Percentiles rank a stretch among this genome's conserved stretches.
Conservation (phyloP, 1,139 yeast genomes). For the Suhomyces choctaworum region DNA sequence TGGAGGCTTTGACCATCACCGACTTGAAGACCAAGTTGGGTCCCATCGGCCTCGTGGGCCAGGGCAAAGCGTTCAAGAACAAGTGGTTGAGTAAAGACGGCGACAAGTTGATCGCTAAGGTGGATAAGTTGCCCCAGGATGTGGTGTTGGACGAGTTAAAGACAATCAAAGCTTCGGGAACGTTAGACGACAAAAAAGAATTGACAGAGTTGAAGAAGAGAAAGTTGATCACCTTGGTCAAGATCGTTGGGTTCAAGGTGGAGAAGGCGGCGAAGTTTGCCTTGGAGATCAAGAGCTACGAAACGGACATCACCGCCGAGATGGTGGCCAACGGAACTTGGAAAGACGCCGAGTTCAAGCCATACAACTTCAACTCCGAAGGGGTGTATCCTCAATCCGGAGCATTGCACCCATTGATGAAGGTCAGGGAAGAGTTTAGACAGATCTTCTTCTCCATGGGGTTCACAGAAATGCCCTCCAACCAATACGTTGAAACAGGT, state of each 20-base stretch:
- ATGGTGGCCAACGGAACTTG: constrained; percentile 82
- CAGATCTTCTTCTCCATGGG: constrained; percentile 98
- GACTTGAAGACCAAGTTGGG: constrained; percentile 83
- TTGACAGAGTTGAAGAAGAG: constrained; percentile 89
- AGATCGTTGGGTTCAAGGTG: constrained; percentile 73
- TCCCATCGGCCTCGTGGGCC: constrained; percentile 84
- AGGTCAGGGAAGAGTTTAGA: constrained; percentile 96
- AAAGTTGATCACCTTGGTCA: constrained; percentile 73
- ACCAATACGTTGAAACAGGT: constrained; percentile 95
- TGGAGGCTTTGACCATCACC: constrained; percentile 78
- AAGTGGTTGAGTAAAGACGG: constrained; percentile 94
- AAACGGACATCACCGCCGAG: constrained; percentile 92
- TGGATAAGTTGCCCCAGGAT: constrained; percentile 57
- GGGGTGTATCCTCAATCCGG: constrained; percentile 87
- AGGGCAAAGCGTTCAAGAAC: constrained; percentile 97
- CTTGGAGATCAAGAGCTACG: constrained; percentile 73
- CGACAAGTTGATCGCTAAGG: constrained; percentile 68
- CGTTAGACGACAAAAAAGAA: constrained; percentile 61
- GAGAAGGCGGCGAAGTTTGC: constrained; percentile 84
- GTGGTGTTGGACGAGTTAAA: constrained; percentile 64
- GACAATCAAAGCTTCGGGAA: constrained; percentile 58
- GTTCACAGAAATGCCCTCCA: constrained; percentile 98
- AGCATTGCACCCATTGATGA: constrained; percentile 93
- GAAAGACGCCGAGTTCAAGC: constrained; percentile 84
- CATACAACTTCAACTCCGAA: constrained; percentile 93